These are phyloP conservation scores for Skeletonema menzelii DNA, from an alignment of 108 stramenopile genomes.

Conservation along the genomic window DNA sequence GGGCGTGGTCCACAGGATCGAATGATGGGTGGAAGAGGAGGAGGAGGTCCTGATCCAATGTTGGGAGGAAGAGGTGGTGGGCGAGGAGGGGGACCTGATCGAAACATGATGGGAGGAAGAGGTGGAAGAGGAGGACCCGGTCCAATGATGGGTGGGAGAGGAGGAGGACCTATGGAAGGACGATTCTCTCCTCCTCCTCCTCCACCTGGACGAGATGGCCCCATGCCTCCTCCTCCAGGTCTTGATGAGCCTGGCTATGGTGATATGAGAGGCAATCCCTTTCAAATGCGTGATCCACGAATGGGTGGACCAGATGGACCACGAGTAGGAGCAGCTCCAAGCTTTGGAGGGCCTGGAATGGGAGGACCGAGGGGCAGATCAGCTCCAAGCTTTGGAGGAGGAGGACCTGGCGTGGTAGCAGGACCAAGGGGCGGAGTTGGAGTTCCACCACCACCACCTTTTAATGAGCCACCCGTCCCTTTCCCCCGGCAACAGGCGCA, in stretches of 20 bases:
- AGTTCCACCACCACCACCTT: neutral
- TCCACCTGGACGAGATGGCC: neutral
- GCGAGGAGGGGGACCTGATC: neutral
- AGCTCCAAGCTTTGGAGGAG: neutral
- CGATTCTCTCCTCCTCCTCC: neutral
- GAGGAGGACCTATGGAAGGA: neutral
- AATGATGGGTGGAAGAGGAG: neutral
- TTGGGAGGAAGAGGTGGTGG: too few relatives aligned
- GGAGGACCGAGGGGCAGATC: neutral
- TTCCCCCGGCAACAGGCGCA: neutral
- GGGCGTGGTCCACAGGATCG: too few relatives aligned
- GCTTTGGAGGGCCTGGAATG: neutral
- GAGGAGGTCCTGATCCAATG: too few relatives aligned
- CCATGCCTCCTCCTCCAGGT: neutral
- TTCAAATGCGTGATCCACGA: neutral
- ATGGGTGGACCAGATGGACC: neutral
- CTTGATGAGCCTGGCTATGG: neutral
- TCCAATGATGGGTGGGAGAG: neutral
- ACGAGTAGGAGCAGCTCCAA: neutral
- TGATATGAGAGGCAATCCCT: neutral
- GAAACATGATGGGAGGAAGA: neutral
- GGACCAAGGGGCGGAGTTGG: neutral
- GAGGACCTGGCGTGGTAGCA: neutral
- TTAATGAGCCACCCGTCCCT: neutral
- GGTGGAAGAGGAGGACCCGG: neutral